Evolutionary conservation across 1,139 yeast species (phyloP).

Genomic region (Candida sojae): DNA sequence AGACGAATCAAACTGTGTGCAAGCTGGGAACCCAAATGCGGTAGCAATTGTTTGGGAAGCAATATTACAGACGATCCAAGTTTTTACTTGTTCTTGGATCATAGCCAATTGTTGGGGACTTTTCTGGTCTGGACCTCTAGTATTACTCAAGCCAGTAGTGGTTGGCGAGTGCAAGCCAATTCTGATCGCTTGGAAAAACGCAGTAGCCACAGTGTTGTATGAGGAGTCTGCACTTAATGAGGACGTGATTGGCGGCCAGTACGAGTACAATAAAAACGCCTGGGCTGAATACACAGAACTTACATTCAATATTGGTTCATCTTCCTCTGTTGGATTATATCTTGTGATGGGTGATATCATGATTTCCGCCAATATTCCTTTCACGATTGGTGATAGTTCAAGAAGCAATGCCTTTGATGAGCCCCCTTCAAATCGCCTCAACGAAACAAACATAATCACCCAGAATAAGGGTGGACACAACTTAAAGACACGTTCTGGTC

Average conservation of each 20-base stretch:
- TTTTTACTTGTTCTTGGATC: conserved; percentile 74
- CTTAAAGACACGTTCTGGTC: conserved; percentile 77
- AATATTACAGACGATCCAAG: conserved; percentile 93
- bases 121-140: conserved; percentile 6
- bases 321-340: conserved; percentile 71
- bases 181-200: conserved; percentile 86
- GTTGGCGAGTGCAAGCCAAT: conserved; percentile 76
- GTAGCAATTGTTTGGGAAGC: conserved; percentile 90
- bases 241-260: conserved; percentile 96
- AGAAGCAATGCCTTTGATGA: conserved; percentile 41
- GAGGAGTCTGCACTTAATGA: conserved; percentile 93
- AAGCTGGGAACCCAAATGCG: conserved; percentile 92
- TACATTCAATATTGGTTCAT: conserved; percentile 80
- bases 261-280: conserved; percentile 82
- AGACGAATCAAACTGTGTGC: conserved; percentile 80
- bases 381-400: conserved; percentile 67
- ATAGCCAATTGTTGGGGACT: conserved; percentile 37
- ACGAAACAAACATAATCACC: conserved; percentile 86
- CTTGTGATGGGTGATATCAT: conserved; percentile 89
- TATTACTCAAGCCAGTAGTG: conserved; percentile 9
- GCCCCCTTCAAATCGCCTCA: conserved; percentile 57
- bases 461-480: conserved; percentile 89
- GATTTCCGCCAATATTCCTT: conserved; percentile 78
- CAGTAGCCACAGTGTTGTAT: conserved; percentile 93
- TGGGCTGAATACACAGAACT: conserved; percentile 95